Evolutionary conservation across 768 basidiomycete species (phyloP), one percentile per base, ranked within the genome.

Genomic region (Rubroboletus satanas): DNA sequence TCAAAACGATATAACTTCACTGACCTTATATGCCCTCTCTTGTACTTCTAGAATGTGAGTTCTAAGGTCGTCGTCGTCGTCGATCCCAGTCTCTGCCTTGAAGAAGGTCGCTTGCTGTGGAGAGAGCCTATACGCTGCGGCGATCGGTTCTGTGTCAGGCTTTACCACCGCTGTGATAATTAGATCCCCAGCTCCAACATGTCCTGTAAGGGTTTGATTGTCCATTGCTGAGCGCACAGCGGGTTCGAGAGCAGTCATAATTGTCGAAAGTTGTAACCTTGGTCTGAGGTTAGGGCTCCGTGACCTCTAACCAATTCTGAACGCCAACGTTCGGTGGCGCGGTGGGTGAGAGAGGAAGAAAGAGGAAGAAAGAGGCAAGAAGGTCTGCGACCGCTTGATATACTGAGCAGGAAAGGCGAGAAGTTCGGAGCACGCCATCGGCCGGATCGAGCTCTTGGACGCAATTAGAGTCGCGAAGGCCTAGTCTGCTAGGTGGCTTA

Each of bases 21-120:
- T 31, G 37, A 69, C 72, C 51, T 68, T 52, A 52, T 66, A 72
- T 1, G 73, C 72, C 37, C 64, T 63, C 29, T 51, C 49, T 52
- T 71, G 69, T 8, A 73, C 64, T 5, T 48, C 52, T 12, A 74
- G 18, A 29, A 74, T 65, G 49, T 73, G 73, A 17, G 45, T 23
- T 51, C 58, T 67, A 14, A 74, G 59, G 7, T 57, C 51, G 0
- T 68, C 57, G 0, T 67, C 66, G 29, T 69, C 55, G 7, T 60
- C 38, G 44, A 73, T 73, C 4, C 68, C 58, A 39, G 61, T 71
- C 57, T 66, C 53, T 3, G 26, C 23, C 51, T 67, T 69, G 52
- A 74, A 62, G 43, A 74, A 71, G n/a, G 18, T 37, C 1, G 64
- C 54, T 41, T 64, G 56, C 21, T 54, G 55, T 14, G 42, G 42